Evolutionary conservation across 2,329 filamentous ascomycete species (phyloP).

Genomic region (Monosporascus sp.): DNA sequence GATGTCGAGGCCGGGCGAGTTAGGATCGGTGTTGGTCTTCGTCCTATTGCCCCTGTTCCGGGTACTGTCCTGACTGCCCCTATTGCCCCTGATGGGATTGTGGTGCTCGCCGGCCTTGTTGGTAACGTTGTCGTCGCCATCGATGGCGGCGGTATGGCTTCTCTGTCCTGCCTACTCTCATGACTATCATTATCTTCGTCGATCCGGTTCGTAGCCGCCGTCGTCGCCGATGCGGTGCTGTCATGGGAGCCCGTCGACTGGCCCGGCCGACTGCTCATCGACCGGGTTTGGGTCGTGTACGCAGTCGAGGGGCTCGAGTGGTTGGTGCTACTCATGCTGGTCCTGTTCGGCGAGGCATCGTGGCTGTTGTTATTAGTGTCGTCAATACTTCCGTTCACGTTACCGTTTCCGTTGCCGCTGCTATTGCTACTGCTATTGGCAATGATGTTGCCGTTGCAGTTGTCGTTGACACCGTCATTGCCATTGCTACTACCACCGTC

Average conservation of each 20-base stretch:
- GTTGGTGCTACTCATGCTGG: neutral
- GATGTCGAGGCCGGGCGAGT: neutral
- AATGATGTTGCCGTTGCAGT: slow-evolving; percentile 8
- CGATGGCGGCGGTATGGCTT: neutral
- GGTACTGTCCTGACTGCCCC: neutral
- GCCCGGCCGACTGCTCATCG: neutral
- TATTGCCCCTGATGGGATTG: neutral
- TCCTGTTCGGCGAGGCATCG: neutral
- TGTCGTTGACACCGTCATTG: neutral
- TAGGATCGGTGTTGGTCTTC: neutral
- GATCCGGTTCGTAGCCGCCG: no score
- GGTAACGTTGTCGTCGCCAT: neutral
- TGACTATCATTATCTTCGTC: no score
- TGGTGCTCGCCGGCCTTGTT: neutral
- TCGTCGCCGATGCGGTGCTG: no score
- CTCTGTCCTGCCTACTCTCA: no score
- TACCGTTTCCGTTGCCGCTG: neutral
- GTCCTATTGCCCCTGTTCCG: neutral
- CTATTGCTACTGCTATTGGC: slow-evolving; percentile 8
- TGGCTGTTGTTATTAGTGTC: slow-evolving; percentile 12
- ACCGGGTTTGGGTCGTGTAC: neutral
- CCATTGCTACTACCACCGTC: slow-evolving; percentile 11
- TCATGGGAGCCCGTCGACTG: no score
- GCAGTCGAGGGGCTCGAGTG: neutral
- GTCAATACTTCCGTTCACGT: slow-evolving; percentile 3